Evolutionary conservation across 176 grass and related monocot species (phyloP).

Genomic region (Eleusine indica): DNA sequence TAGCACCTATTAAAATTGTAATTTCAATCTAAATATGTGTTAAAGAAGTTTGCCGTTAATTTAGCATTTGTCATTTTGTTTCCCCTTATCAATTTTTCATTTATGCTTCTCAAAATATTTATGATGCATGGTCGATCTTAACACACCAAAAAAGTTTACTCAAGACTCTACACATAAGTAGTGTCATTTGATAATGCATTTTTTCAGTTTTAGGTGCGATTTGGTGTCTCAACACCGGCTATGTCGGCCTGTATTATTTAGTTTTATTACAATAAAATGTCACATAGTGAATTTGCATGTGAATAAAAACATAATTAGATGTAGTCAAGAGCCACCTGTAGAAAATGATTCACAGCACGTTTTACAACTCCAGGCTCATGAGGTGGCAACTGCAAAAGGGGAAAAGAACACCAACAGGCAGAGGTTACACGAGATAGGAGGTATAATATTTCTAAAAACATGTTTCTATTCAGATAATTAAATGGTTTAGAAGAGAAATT

Average conservation of each 20-base stretch:
- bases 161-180: neutral
- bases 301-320: slow-evolving; percentile 20
- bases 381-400: slow-evolving; percentile 71
- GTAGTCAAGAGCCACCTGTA: slow-evolving; percentile 62
- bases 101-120: neutral
- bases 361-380: slow-evolving; percentile 93
- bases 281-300: neutral
- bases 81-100: neutral
- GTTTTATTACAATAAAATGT: slow-evolving; percentile 4
- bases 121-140: neutral
- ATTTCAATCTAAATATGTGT: neutral
- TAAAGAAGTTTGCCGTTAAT: neutral
- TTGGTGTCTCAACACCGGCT: neutral
- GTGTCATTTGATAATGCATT: neutral
- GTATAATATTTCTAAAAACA: slow-evolving; percentile 5
- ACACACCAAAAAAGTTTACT: neutral
- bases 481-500: neutral
- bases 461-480: slow-evolving; percentile 5
- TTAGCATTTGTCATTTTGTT: neutral
- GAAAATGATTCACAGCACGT: slow-evolving; percentile 92
- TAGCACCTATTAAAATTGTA: neutral
- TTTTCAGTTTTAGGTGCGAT: neutral
- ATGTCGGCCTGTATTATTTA: neutral
- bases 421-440: neutral
- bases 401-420: slow-evolving; percentile 4